Conservation (phyloP, 139 green algal species). For the Coccomyxa sp. region DNA sequence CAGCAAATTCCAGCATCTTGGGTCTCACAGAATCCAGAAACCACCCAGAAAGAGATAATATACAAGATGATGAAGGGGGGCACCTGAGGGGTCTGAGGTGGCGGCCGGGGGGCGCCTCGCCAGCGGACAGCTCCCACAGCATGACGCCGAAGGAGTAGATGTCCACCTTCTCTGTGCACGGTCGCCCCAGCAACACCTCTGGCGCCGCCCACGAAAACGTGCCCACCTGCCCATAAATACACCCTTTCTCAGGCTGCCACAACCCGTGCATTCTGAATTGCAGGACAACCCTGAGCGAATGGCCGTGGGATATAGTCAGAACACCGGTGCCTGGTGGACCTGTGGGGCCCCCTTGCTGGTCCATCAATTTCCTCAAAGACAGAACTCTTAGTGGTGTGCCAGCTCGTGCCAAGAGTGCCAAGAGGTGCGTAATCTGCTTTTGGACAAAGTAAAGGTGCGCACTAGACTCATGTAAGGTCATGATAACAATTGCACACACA, state of each 20-base stretch:
- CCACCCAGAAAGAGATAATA: not conserved
- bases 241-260: not conserved
- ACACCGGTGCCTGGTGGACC: not conserved
- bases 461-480: too few relatives aligned
- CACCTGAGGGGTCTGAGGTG: conserved; percentile 18
- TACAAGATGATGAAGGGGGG: not conserved
- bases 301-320: too few relatives aligned
- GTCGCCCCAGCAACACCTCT: conserved; percentile 25
- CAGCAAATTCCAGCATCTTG: not conserved
- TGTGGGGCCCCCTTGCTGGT: too few relatives aligned
- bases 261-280: not conserved
- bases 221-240: conserved; percentile 1
- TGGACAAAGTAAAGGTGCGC: too few relatives aligned
- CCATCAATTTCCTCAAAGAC: too few relatives aligned
- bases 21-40: not conserved
- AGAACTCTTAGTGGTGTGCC: too few relatives aligned
- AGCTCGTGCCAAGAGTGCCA: too few relatives aligned
- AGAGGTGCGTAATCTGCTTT: too few relatives aligned
- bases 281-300: not conserved
- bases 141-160: conserved; percentile 23
- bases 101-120: conserved; percentile 19
- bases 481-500: too few relatives aligned
- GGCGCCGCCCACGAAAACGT: conserved; percentile 26
- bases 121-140: conserved; percentile 35
- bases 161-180: conserved; percentile 27